Evolutionary conservation across 1,284 basidiomycete species (phyloP).

Genomic region (Naganishia sp.): DNA sequence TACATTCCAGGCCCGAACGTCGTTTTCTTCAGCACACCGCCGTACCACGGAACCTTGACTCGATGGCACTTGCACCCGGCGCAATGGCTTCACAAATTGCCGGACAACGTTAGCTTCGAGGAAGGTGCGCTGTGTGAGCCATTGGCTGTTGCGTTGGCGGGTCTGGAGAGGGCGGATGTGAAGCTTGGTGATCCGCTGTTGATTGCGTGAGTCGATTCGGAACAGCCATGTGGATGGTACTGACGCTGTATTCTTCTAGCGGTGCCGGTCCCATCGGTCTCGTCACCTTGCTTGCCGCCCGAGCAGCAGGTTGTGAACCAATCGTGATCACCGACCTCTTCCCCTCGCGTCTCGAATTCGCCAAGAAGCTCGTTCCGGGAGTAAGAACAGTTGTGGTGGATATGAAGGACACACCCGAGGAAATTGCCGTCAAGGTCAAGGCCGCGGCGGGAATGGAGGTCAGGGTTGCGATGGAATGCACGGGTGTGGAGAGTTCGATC

Average conservation of each 20-base stretch:
- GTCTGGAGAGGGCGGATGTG: slow-evolving; percentile 57
- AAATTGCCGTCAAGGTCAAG: slow-evolving; percentile 48
- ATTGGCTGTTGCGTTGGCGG: slow-evolving; percentile 58
- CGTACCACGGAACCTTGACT: slow-evolving; percentile 57
- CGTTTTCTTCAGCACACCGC: slow-evolving; percentile 58
- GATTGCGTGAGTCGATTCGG: slow-evolving; percentile 49
- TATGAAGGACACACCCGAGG: slow-evolving; percentile 43
- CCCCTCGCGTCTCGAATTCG: slow-evolving; percentile 58
- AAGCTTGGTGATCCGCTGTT: slow-evolving; percentile 56
- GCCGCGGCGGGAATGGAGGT: slow-evolving; percentile 42
- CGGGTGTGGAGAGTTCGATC: slow-evolving; percentile 83
- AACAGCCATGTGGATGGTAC: not conserved
- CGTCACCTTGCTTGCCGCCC: slow-evolving; percentile 57
- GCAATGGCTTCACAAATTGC: slow-evolving; percentile 59
- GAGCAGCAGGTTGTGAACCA: slow-evolving; percentile 59
- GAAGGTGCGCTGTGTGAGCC: slow-evolving; percentile 61
- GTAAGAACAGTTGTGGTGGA: slow-evolving; percentile 55
- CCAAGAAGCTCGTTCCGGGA: slow-evolving; percentile 56
- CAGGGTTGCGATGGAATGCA: slow-evolving; percentile 56
- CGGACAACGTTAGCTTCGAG: slow-evolving; percentile 56
- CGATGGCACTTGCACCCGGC: slow-evolving; percentile 60
- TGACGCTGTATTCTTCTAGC: slow-evolving; percentile 34
- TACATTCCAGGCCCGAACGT: slow-evolving; percentile 50
- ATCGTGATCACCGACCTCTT: slow-evolving; percentile 60
- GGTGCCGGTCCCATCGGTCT: slow-evolving; percentile 60